Evolutionary conservation across 192 early-diverging fungal species (phyloP).

Genomic region (Podila clonocystis): DNA sequence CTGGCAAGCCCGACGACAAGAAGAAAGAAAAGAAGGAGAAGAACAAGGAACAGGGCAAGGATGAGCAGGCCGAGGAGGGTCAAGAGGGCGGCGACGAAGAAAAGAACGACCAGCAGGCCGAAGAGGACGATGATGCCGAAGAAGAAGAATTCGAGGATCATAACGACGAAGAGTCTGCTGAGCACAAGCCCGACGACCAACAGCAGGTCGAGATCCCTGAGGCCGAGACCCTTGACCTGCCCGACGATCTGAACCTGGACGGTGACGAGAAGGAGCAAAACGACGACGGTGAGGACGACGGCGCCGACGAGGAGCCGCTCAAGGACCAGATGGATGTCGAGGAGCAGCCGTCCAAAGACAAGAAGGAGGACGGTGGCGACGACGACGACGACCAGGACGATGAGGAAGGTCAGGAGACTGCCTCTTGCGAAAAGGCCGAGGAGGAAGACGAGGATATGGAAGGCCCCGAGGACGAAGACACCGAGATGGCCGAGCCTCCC

Average conservation of each 20-base stretch:
- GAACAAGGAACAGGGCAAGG: slow-evolving; percentile 52
- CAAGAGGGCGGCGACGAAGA: slow-evolving; percentile 61
- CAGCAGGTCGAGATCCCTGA: slow-evolving; percentile 67
- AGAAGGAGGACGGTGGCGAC: slow-evolving; percentile 27
- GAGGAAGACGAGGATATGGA: slow-evolving; percentile 57
- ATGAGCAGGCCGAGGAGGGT: slow-evolving; percentile 47
- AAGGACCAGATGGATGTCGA: slow-evolving; percentile 56
- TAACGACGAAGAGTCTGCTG: slow-evolving; percentile 52
- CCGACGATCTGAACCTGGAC: slow-evolving; percentile 82
- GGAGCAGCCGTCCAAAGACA: slow-evolving; percentile 51
- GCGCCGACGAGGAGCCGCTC: slow-evolving; percentile 45
- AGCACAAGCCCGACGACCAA: slow-evolving; percentile 60
- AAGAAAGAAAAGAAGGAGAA: slow-evolving; percentile 59
- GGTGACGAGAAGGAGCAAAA: slow-evolving; percentile 55
- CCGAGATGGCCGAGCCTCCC: slow-evolving; percentile 34
- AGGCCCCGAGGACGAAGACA: slow-evolving; percentile 25
- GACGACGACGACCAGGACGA: slow-evolving; percentile 56
- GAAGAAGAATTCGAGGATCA: slow-evolving; percentile 63
- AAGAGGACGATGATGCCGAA: slow-evolving; percentile 55
- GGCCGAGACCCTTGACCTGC: slow-evolving; percentile 81
- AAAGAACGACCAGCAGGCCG: slow-evolving; percentile 47
- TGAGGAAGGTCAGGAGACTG: slow-evolving; percentile 44
- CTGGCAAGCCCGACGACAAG: slow-evolving; percentile 58
- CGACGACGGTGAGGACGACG: slow-evolving; percentile 58
- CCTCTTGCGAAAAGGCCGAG: slow-evolving; percentile 33